Percentiles rank a stretch among this genome's conserved stretches.
phyloP scores from a whole-genome alignment of 2,329 filamentous ascomycete species.

The Pestalotiopsis sp. region DNA sequence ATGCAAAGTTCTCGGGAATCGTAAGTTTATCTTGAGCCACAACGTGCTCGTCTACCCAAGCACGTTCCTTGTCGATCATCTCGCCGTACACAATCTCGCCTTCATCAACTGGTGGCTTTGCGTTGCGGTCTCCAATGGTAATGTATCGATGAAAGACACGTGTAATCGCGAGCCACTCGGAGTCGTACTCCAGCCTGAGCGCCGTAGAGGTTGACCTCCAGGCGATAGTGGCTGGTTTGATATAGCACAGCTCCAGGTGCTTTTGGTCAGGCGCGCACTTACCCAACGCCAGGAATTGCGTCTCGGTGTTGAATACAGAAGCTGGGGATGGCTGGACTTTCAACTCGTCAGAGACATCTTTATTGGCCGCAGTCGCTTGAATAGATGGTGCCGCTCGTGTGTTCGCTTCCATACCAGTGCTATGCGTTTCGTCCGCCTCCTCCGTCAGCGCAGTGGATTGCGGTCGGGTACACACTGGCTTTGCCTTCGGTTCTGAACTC shows the following conservation, averaged over 20 bases:
- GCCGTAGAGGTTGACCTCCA: constrained; percentile 11
- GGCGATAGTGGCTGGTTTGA: constrained; percentile 45
- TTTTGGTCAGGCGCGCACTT: constrained; percentile 82
- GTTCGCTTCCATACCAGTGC: constrained; percentile 60
- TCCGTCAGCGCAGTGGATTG: constrained; percentile 21
- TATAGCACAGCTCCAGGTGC: constrained; percentile 78
- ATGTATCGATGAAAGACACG: constrained; percentile 74
- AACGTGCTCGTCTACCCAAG: constrained; percentile 82
- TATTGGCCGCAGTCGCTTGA: neutral
- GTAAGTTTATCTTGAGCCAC: constrained; percentile 61
- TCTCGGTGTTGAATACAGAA: constrained; percentile 78
- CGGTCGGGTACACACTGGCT: constrained; percentile 7
- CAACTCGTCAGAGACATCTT: constrained; percentile 61
- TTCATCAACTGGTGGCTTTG: constrained; percentile 57
- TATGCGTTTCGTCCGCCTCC: constrained; percentile 51
- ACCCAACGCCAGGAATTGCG: constrained; percentile 86
- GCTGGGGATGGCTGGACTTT: constrained; percentile 71
- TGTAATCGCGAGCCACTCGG: constrained; percentile 93
- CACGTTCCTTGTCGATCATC: constrained; percentile 68
- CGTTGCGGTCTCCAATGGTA: constrained; percentile 60
- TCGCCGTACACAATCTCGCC: constrained; percentile 70
- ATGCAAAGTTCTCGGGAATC: constrained; percentile 77
- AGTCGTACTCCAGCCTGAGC: constrained; percentile 76
- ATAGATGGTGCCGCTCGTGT: too few relatives aligned
- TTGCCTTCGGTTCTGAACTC: neutral